Evolutionary conservation across 176 grass and related monocot species (phyloP).

Genomic region (Otatea glauca): DNA sequence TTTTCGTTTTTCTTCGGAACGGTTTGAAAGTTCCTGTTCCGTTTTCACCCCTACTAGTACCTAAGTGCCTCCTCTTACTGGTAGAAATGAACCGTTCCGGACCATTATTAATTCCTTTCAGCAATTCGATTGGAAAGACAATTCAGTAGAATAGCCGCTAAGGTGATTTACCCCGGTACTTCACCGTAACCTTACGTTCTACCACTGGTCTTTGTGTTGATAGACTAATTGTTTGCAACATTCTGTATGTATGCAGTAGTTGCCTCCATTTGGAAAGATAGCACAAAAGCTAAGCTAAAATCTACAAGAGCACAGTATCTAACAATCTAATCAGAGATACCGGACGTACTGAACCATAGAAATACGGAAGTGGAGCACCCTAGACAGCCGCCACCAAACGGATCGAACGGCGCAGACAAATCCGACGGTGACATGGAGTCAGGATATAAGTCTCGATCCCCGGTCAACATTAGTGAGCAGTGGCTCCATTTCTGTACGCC

Average conservation of each 20-base stretch:
- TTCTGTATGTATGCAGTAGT: background rate
- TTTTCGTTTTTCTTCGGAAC: too few species aligned
- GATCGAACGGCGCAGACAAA: background rate
- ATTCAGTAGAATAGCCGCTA: too few species aligned
- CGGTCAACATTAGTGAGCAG: background rate
- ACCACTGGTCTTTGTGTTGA: too few species aligned
- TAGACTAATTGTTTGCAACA: background rate
- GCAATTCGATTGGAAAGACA: background rate
- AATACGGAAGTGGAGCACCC: background rate
- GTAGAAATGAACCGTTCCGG: background rate
- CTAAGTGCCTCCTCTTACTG: background rate
- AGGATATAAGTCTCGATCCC: background rate
- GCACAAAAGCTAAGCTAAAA: background rate
- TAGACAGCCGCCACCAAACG: background rate
- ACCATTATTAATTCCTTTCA: background rate
- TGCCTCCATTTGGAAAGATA: background rate
- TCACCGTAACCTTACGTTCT: background rate
- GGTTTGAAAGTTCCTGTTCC: too few species aligned
- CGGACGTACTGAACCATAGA: background rate
- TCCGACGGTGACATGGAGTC: background rate
- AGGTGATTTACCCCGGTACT: background rate
- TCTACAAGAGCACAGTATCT: background rate
- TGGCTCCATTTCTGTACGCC: background rate
- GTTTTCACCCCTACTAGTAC: too few species aligned
- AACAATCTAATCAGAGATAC: background rate